Evolutionary conservation across 176 grass and related monocot species (phyloP).

Genomic region (Urochloa ruziziensis): DNA sequence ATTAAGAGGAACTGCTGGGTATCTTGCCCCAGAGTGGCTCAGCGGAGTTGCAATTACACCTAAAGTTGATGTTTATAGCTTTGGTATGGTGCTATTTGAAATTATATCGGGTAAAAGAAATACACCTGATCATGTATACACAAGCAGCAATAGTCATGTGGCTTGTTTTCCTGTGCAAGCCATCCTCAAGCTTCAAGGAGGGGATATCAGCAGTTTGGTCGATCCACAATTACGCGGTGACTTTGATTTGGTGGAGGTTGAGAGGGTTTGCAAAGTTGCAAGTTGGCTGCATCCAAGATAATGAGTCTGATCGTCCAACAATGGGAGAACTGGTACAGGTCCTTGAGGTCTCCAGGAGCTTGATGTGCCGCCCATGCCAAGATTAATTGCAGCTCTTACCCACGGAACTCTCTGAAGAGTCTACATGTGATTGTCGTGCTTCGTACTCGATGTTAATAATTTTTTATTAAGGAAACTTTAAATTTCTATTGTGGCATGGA

Average conservation of each 20-base stretch:
- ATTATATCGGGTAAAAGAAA: too few relatives aligned
- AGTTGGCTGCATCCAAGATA: conserved; percentile 52
- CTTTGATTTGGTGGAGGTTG: too few relatives aligned
- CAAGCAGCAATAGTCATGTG: too few relatives aligned
- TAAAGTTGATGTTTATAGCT: background rate
- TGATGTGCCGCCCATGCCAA: too few relatives aligned
- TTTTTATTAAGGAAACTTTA: background rate
- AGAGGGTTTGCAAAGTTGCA: conserved; percentile 35
- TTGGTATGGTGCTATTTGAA: too few relatives aligned
- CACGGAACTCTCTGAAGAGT: background rate
- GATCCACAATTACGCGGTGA: too few relatives aligned
- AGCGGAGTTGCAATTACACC: background rate
- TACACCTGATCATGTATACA: too few relatives aligned
- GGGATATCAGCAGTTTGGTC: too few relatives aligned
- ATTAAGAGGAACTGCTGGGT: background rate
- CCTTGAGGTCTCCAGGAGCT: too few relatives aligned
- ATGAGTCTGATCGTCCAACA: conserved; percentile 6
- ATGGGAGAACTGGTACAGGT: too few relatives aligned
- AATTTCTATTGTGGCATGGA: background rate
- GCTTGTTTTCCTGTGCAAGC: too few relatives aligned
- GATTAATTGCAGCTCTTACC: background rate
- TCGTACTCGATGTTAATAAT: background rate
- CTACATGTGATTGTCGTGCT: background rate
- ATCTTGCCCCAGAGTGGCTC: background rate
- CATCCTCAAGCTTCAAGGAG: too few relatives aligned